Evolutionary conservation across 305 asterid genomes (phyloP), one percentile per base, ranked within the genome.

Genomic region (Fraxinus platypoda): DNA sequence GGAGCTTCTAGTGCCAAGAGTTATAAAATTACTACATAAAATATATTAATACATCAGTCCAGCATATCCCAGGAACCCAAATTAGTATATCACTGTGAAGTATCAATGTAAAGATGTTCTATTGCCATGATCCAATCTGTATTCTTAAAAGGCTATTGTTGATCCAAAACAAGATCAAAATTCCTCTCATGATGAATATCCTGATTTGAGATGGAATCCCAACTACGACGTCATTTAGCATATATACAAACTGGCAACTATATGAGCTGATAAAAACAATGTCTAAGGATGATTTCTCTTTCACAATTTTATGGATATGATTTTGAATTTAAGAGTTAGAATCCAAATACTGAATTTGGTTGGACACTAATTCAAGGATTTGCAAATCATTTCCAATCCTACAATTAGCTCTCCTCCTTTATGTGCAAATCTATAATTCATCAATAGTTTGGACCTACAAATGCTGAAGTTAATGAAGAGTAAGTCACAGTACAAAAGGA

Each of bases 1-100:
- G 98, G 95, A 83, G 93, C 92, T 87, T 94, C 99, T 79, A 92
- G 99, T 34, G 95, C 97, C 99, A 95, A 84, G 52, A 77, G 70
- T 82, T 37, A 78, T 71, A 79, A 83, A 77, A 74, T 70, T 75
- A 77, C 4, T 28, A 25, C 80, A 7, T 28, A 80, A 31, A 84
- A 43, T 75, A 76, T 62, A 82, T 23, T 26, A 74, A 70, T 83
- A 87, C 23, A 33, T 62, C 21, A 78, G 59, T 23, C 38, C 11
- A 31, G 68, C 75, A 78, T 77, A 66, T 68, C 19, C 74, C 62
- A 79, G 74, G 11, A 30, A 80, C 78, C 28, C 68, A 64, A 62
- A 68, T 64, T 80, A 13, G 74, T 28, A 26, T 34, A 28, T 68
- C 37, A 31, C 41, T 28, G 23, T 71, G 21, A 28, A 68, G 38